Percentiles rank a stretch among this genome's conserved stretches.
Evolutionary conservation across 2,329 filamentous ascomycete genomes (phyloP).

Genomic region (Hypocreales sp.): DNA sequence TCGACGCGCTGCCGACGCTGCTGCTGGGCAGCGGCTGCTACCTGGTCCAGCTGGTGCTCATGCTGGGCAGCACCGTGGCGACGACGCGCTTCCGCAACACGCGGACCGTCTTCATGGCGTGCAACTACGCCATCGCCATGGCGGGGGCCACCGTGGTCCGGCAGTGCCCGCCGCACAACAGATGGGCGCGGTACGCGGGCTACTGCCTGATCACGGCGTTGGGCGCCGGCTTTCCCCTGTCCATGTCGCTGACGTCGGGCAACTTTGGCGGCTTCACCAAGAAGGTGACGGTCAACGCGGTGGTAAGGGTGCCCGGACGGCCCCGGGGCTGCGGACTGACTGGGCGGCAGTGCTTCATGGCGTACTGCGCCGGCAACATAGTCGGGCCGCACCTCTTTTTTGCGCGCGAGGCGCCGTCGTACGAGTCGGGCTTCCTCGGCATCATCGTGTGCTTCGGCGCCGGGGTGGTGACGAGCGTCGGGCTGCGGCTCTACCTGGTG

Average conservation of each 20-base stretch:
- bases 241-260: constrained; percentile 38
- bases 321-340: too few relatives aligned
- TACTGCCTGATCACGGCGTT: constrained; percentile 37
- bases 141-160: constrained; percentile 11
- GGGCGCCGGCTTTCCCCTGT: constrained; percentile 25
- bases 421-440: constrained; percentile 44
- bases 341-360: constrained; percentile 29
- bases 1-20: constrained; percentile 9
- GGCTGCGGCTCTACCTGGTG: constrained; percentile 32
- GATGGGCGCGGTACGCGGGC: constrained; percentile 12
- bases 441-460: constrained; percentile 44
- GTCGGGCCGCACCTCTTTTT: constrained; percentile 46
- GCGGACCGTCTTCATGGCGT: constrained; percentile 11
- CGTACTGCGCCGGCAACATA: constrained; percentile 45
- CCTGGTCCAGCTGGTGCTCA: constrained; percentile 9
- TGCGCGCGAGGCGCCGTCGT: constrained; percentile 38
- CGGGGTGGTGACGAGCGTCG: constrained; percentile 24
- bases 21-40: constrained; percentile 8
- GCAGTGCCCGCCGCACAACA: constrained; percentile 4
- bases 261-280: constrained; percentile 50
- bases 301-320: constrained; percentile 21
- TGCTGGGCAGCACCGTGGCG: constrained; percentile 7
- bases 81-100: constrained; percentile 10
- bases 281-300: constrained; percentile 41
- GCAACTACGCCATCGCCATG: constrained; percentile 7